Evolutionary conservation across 352 stramenopile genomes (phyloP).

Genomic region (Pythium apleroticum): DNA sequence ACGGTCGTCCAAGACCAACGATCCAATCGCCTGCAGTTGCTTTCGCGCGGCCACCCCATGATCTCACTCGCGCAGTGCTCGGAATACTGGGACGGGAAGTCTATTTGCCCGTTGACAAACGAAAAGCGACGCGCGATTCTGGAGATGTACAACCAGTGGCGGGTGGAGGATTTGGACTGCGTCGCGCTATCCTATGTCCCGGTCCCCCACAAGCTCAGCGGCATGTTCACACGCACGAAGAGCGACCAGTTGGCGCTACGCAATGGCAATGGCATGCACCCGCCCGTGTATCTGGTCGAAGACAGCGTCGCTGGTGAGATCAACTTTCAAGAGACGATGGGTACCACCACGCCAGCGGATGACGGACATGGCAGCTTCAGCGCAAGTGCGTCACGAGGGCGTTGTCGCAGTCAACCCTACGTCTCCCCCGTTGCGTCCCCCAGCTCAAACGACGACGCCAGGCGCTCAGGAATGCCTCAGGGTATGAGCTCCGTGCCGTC

Average conservation of each 20-base stretch:
- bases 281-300: conserved; percentile 82
- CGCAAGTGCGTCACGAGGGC: conserved; percentile 14
- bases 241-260: conserved; percentile 22
- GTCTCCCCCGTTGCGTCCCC: conserved; percentile 18
- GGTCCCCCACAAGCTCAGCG: conserved; percentile 69
- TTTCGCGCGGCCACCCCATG: conserved; percentile 76
- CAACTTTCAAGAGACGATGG: conserved; percentile 37
- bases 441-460: conserved; percentile 16
- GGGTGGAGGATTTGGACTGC: conserved; percentile 83
- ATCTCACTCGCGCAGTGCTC: conserved; percentile 73
- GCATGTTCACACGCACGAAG: conserved; percentile 40
- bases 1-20: conserved; percentile 83
- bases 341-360: background rate
- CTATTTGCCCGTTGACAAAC: conserved; percentile 77
- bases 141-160: conserved; percentile 90
- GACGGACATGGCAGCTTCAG: conserved; percentile 20
- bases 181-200: conserved; percentile 83
- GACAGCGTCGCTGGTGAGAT: conserved; percentile 57
- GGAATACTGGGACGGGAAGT: conserved; percentile 89
- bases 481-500: conserved; percentile 23
- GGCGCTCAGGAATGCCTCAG: conserved; percentile 8
- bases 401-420: conserved; percentile 20
- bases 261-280: conserved; percentile 38
- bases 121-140: conserved; percentile 80
- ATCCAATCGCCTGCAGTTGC: conserved; percentile 73